Conservation (phyloP, 148 eudicot genomes). For the Chenopodium berlandieri region DNA sequence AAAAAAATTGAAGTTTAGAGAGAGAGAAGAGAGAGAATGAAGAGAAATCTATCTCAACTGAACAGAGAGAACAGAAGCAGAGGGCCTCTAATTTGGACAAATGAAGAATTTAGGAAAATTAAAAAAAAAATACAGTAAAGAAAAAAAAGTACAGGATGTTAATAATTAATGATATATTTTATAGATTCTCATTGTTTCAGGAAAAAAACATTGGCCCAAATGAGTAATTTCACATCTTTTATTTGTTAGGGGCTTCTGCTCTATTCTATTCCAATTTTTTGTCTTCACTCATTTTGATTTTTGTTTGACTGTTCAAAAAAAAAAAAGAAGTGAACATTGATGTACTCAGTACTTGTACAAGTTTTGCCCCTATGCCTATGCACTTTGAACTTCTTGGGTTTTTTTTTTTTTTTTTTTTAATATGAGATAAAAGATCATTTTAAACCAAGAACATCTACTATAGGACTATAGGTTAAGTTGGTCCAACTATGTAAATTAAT, state of each 20-base stretch:
- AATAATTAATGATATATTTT: neutral
- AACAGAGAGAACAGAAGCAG: constrained; percentile 17
- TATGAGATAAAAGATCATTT: too few relatives aligned
- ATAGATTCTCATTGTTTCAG: constrained; percentile 16
- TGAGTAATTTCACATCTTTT: constrained; percentile 6
- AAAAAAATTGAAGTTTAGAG: neutral
- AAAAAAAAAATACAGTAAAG: neutral
- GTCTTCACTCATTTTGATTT: constrained; percentile 3
- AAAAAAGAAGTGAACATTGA: too few relatives aligned
- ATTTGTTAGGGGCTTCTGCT: constrained; percentile 13
- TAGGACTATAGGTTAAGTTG: too few relatives aligned
- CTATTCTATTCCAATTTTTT: constrained; percentile 17
- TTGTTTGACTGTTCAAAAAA: neutral
- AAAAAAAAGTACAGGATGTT: neutral
- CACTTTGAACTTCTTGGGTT: too few relatives aligned
- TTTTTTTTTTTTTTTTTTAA: too few relatives aligned
- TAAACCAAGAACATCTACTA: too few relatives aligned
- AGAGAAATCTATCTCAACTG: constrained; percentile 28
- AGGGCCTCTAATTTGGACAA: constrained; percentile 32
- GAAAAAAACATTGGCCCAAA: constrained; percentile 3
- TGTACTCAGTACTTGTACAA: too few relatives aligned
- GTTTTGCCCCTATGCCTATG: too few relatives aligned
- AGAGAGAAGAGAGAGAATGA: neutral
- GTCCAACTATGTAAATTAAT: too few relatives aligned
- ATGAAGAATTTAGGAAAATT: neutral